phyloP scores from a whole-genome alignment of 2,329 filamentous ascomycete species.

The Trichoderma sp. region DNA sequence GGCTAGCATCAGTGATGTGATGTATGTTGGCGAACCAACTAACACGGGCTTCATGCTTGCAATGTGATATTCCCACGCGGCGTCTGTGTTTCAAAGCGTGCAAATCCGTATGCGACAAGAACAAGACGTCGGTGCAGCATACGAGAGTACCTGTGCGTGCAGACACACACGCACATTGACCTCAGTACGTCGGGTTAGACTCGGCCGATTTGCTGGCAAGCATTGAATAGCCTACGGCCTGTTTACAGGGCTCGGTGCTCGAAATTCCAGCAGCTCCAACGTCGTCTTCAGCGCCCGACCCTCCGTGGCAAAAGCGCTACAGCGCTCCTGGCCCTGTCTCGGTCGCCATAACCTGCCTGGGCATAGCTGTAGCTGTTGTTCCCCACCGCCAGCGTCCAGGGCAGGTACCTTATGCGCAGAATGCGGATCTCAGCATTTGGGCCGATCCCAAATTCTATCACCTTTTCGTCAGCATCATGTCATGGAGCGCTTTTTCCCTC shows the following conservation, averaged over 20 bases:
- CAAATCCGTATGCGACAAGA: background rate
- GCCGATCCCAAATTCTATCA: slow-evolving; percentile 11
- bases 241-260: background rate
- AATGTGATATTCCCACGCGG: background rate
- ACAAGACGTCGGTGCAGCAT: background rate
- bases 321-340: background rate
- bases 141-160: background rate
- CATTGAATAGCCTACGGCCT: background rate
- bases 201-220: slow-evolving; percentile 2
- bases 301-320: slow-evolving; percentile 6
- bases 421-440: slow-evolving; percentile 11
- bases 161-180: background rate
- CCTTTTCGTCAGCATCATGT: slow-evolving; percentile 26
- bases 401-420: slow-evolving; percentile 17
- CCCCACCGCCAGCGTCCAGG: slow-evolving; percentile 11
- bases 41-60: background rate
- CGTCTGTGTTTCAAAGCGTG: background rate
- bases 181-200: background rate
- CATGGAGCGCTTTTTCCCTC: background rate
- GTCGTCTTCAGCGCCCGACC: background rate
- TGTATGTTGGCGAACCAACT: background rate
- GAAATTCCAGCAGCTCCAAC: background rate
- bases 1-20: background rate
- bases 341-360: background rate
- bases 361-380: background rate